Conservation (phyloP, 768 basidiomycete species). For the Boletellus ananiceps region DNA sequence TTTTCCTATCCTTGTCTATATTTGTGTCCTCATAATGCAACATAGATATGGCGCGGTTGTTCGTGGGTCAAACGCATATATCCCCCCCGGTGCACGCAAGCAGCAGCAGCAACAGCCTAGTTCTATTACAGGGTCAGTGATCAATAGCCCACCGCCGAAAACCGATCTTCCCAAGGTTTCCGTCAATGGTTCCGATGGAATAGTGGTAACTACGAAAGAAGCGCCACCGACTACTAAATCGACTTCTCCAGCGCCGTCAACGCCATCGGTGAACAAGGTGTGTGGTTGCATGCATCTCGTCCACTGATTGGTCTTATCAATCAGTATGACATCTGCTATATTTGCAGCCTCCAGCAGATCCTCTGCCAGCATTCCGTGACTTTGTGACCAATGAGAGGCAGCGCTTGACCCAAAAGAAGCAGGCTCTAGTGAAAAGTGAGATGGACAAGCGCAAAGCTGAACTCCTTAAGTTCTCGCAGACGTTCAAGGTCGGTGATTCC, state of each 20-base stretch:
- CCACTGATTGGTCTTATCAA: conserved; percentile 1
- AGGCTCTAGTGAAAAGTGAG: conserved; percentile 83
- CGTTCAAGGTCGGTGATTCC: conserved; percentile 75
- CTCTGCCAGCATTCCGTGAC: conserved; percentile 81
- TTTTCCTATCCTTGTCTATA: conserved; percentile 10
- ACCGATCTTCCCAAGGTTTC: conserved; percentile 67
- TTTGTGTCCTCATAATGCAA: conserved; percentile 18
- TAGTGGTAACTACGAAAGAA: conserved; percentile 40
- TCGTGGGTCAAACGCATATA: conserved; percentile 83
- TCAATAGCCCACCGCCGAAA: conserved; percentile 27
- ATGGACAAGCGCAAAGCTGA: conserved; percentile 95
- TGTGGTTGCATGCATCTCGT: conserved; percentile 4
- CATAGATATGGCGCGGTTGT: conserved; percentile 88
- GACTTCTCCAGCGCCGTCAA: conserved; percentile 58
- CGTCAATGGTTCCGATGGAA: conserved; percentile 74
- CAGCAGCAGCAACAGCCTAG: conserved; percentile 32
- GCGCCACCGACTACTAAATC: conserved; percentile 50
- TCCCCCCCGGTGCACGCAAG: conserved; percentile 87
- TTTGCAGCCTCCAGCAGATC: conserved; percentile 61
- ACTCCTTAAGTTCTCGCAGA: conserved; percentile 86
- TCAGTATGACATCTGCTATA: not conserved
- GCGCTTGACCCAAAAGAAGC: conserved; percentile 84
- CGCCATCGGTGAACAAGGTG: conserved; percentile 49
- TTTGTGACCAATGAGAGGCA: conserved; percentile 93
- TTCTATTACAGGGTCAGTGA: conserved; percentile 27